Evolutionary conservation across 805 yeast genomes (phyloP).

Genomic region (Pichia cephalocereana): DNA sequence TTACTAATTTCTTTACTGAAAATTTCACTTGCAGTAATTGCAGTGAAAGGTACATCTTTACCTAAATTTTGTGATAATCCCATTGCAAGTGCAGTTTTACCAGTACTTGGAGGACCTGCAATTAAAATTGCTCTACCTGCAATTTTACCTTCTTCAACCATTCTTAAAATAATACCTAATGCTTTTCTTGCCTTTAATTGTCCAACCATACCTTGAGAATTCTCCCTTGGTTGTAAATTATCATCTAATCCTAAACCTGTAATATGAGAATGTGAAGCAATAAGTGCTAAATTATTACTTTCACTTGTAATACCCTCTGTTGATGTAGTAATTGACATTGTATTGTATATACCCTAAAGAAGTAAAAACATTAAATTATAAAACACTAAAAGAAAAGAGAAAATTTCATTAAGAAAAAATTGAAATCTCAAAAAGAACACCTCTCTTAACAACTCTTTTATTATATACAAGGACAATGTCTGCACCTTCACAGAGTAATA

Average conservation of each 20-base stretch:
- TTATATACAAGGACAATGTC: no score
- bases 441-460: no score
- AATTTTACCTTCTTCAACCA: slow-evolving; percentile 86
- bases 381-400: not conserved
- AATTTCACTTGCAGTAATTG: slow-evolving; percentile 90
- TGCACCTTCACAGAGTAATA: no score
- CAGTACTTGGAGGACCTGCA: slow-evolving; percentile 98
- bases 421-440: no score
- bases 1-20: slow-evolving; percentile 95
- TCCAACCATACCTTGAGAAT: slow-evolving; percentile 86
- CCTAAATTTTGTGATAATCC: slow-evolving; percentile 96
- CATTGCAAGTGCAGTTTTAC: slow-evolving; percentile 93
- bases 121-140: slow-evolving; percentile 92
- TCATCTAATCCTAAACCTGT: slow-evolving; percentile 92
- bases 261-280: slow-evolving; percentile 94
- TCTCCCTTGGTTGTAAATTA: slow-evolving; percentile 69
- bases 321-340: slow-evolving; percentile 11
- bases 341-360: no score
- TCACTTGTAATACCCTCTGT: not conserved
- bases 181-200: slow-evolving; percentile 77
- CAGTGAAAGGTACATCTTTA: slow-evolving; percentile 95
- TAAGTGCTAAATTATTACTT: slow-evolving; percentile 19
- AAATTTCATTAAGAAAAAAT: not conserved
- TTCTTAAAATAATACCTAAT: slow-evolving; percentile 88
- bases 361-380: no score